These are phyloP conservation scores for Gnaphalium uliginosum DNA, from an alignment of 129 eudicot species.

Conservation along the genomic window DNA sequence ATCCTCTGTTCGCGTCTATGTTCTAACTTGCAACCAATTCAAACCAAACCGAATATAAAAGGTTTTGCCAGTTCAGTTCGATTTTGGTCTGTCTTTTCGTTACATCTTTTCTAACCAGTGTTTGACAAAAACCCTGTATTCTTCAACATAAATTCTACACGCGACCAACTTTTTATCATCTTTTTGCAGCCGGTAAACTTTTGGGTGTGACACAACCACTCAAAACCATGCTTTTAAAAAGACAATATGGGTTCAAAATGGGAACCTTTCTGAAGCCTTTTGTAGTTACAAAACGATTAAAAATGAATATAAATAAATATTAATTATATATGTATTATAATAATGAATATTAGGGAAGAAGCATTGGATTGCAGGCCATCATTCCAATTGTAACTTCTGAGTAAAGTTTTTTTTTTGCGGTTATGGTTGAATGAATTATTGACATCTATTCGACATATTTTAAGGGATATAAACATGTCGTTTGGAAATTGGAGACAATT, in stretches of 20 bases:
- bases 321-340: too few species aligned
- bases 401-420: slow-evolving; percentile 25
- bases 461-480: too few species aligned
- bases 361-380: slow-evolving; percentile 18
- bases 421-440: background rate
- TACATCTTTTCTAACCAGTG: background rate
- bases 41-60: background rate
- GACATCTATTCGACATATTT: too few species aligned
- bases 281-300: background rate
- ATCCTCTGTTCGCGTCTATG: too few species aligned
- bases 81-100: too few species aligned
- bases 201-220: slow-evolving; percentile 21
- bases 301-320: background rate
- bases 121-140: slow-evolving; percentile 3
- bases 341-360: slow-evolving; percentile 19
- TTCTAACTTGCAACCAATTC: too few species aligned
- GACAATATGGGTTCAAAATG: slow-evolving; percentile 17
- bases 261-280: slow-evolving; percentile 23
- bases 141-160: slow-evolving; percentile 4
- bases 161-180: background rate
- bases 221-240: slow-evolving; percentile 14
- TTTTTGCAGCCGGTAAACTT: background rate
- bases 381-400: slow-evolving; percentile 18
- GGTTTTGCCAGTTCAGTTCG: background rate
- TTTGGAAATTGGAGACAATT: too few species aligned